These are phyloP conservation scores for Leccinum disarticulatum DNA, from an alignment of 768 basidiomycete species.

Conservation along the genomic window DNA sequence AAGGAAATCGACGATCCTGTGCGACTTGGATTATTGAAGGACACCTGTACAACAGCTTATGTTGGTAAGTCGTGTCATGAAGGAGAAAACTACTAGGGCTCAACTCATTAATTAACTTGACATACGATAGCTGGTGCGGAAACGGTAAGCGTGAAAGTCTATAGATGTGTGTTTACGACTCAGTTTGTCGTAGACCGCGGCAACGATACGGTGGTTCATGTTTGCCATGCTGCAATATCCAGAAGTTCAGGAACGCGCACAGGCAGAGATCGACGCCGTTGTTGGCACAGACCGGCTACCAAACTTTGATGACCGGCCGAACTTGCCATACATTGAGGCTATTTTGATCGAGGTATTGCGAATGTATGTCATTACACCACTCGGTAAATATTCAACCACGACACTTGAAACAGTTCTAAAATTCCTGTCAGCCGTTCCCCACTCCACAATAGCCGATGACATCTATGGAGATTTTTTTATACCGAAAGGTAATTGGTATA, in stretches of 20 bases:
- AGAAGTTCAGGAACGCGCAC: slow-evolving; percentile 31
- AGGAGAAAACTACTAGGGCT: background rate
- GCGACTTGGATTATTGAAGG: slow-evolving; percentile 12
- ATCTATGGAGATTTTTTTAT: slow-evolving; percentile 20
- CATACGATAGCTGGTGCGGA: slow-evolving; percentile 20
- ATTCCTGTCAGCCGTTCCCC: slow-evolving; percentile 14
- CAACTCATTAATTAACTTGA: background rate
- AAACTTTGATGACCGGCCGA: slow-evolving; percentile 19
- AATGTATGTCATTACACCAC: slow-evolving; percentile 26
- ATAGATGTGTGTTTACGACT: background rate
- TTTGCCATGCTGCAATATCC: slow-evolving; percentile 35
- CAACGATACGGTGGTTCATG: slow-evolving; percentile 26
- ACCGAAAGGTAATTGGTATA: slow-evolving; percentile 18
- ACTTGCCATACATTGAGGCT: slow-evolving; percentile 32
- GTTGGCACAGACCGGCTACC: slow-evolving; percentile 32
- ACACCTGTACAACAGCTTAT: slow-evolving; percentile 12
- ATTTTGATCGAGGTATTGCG: slow-evolving; percentile 31
- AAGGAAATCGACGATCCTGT: slow-evolving; percentile 5
- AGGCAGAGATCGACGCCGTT: slow-evolving; percentile 30
- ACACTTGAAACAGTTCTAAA: background rate
- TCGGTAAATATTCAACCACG: slow-evolving; percentile 16
- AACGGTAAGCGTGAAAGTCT: slow-evolving; percentile 8
- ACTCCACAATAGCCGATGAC: slow-evolving; percentile 19
- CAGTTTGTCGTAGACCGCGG: slow-evolving; percentile 3
- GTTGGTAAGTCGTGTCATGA: slow-evolving; percentile 14